phyloP scores from a whole-genome alignment of 2,329 filamentous ascomycete species.

The Acephala macrosclerotiorum region DNA sequence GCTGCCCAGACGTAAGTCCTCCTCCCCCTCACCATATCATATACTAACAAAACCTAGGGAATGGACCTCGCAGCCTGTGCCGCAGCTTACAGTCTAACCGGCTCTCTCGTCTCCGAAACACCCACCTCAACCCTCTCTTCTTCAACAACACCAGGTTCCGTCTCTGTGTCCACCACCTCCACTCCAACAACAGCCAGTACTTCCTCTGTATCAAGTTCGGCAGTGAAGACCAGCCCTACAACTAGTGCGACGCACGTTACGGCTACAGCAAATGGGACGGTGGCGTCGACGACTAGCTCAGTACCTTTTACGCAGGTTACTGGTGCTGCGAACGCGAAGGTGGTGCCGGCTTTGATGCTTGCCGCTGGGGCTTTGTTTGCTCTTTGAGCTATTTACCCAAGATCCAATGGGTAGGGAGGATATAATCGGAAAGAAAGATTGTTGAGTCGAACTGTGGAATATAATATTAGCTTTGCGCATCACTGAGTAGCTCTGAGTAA shows the following conservation, averaged over 20 bases:
- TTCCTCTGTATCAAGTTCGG: not conserved
- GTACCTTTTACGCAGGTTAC: conserved; percentile 12
- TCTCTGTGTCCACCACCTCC: not conserved
- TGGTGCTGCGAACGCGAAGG: conserved; percentile 9
- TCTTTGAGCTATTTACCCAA: not conserved
- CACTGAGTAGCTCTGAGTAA: too few species aligned
- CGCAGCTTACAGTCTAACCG: conserved; percentile 54
- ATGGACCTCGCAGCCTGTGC: conserved; percentile 63
- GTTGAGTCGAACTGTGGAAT: not conserved
- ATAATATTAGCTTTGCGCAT: too few species aligned
- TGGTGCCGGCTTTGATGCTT: conserved; percentile 11
- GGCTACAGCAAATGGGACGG: conserved; percentile 1
- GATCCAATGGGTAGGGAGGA: not conserved
- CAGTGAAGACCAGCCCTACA: not conserved
- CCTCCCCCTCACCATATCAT: not conserved
- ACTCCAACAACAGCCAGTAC: not conserved
- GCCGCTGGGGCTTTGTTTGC: conserved; percentile 13
- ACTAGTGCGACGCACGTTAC: not conserved
- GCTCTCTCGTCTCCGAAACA: conserved; percentile 48
- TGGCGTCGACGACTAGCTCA: not conserved
- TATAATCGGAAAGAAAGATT: not conserved
- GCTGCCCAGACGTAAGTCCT: conserved; percentile 60
- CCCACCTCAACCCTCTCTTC: conserved; percentile 9
- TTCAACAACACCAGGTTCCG: conserved; percentile 4
- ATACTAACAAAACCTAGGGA: conserved; percentile 32